These are phyloP conservation scores for Eucalyptus sideroxylon DNA, from an alignment of 345 rosid species.

Conservation along the genomic window DNA sequence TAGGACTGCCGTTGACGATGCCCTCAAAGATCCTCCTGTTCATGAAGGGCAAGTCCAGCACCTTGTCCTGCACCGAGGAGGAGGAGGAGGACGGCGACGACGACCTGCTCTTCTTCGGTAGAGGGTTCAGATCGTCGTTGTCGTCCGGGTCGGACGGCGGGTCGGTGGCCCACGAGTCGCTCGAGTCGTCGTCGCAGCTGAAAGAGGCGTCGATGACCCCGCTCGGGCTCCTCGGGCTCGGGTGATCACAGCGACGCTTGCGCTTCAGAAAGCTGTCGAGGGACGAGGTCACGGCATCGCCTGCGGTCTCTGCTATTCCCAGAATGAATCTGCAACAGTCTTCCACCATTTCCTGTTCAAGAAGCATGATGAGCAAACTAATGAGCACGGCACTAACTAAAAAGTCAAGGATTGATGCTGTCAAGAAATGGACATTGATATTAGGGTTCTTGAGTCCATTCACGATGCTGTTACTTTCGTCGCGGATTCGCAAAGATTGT, in stretches of 20 bases:
- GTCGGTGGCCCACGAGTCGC: not conserved
- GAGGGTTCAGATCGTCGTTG: not conserved
- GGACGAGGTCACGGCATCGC: not conserved
- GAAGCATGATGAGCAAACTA: not conserved
- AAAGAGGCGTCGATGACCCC: conserved; percentile 51
- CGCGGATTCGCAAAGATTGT: not conserved
- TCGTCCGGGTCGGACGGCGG: not conserved
- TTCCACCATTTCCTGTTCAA: conserved; percentile 46
- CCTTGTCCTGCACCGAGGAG: conserved; percentile 25
- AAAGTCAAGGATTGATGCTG: not conserved
- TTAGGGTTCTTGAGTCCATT: not conserved
- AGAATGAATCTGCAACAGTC: conserved; percentile 39
- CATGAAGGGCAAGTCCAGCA: conserved; percentile 17
- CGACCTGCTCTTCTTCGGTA: not conserved
- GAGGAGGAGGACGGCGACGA: not conserved
- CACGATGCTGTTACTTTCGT: not conserved
- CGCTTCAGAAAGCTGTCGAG: conserved; percentile 24
- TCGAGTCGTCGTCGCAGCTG: conserved; percentile 17
- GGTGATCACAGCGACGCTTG: not conserved
- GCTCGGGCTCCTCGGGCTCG: conserved; percentile 35
- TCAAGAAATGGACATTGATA: not conserved
- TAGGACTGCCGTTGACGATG: not conserved
- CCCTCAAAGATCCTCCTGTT: not conserved
- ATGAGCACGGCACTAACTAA: not conserved
- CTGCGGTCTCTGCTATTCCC: conserved; percentile 11